Base-by-base conservation (phyloP, 2,329 filamentous ascomycete genomes). In the Penicillium oxalicum region DNA sequence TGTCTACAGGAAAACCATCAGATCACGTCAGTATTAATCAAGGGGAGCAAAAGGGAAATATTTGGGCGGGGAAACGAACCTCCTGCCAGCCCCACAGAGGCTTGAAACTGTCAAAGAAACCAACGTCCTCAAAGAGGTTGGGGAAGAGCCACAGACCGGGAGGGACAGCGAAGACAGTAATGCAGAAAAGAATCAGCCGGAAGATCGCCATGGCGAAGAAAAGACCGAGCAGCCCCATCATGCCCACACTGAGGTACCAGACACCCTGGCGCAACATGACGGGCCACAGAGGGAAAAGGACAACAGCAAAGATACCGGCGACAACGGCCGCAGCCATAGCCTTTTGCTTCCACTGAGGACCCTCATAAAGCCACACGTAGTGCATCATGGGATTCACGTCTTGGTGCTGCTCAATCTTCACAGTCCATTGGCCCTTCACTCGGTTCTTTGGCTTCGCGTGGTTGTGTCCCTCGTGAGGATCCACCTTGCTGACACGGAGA, bases 181-280 rank as follows among this genome's bases (percentile, higher is more conserved):
- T 73, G 66, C 88, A 86, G 76, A 98, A 98, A 27, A 98, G 77
- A 52, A 98, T 95, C 48, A 97, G 79, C 51, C 93, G 84, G 80
- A 98, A 90, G 64, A 98, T 95, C 5, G 91, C 87, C 93, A 98
- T 97, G 64, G 83, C 82, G 71, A 98, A 97, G 82, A 98, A 98
- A 43, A 95, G 74, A 48, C 88, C 93, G 40, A 98, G 81, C 28
- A 97, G 76, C 38, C 88, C 86, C 56, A 98, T 78, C 79, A 95
- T 87, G 51, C 86, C 91, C 83, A 95, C 95, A 69, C 87, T 93
- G 37, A 97, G 77, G 70, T 98, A 97, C 87, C 95, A 98, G 42
- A 97, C 93, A 45, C 91, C 93, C 61, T 93, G 84, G 62, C 93
- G 82, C 72, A 98, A 75, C 68, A 89, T 83, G 54, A 95, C 79